Conservation (phyloP, 2,329 filamentous ascomycete genomes). For the Ophiostoma ulmi region DNA sequence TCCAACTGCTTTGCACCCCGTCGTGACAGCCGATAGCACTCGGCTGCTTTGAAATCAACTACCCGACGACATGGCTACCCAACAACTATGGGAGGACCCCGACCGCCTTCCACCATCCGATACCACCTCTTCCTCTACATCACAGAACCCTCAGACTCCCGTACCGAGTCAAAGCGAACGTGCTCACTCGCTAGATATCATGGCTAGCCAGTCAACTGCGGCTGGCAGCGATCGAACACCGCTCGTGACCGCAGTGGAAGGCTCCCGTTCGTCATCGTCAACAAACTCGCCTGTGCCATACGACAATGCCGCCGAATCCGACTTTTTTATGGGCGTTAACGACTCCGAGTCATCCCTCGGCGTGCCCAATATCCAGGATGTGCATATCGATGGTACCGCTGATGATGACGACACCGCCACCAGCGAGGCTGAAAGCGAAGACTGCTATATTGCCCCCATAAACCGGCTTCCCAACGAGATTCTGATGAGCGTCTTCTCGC, state of each 20-base stretch:
- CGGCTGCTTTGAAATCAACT: neutral
- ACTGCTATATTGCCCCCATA: constrained; percentile 66
- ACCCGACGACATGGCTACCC: neutral
- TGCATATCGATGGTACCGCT: constrained; percentile 55
- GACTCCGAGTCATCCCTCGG: constrained; percentile 91
- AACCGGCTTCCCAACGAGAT: constrained; percentile 88
- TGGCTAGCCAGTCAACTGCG: constrained; percentile 26
- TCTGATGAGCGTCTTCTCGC: constrained; percentile 85
- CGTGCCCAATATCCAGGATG: constrained; percentile 69
- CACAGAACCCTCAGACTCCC: constrained; percentile 2
- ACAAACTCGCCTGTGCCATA: constrained; percentile 69
- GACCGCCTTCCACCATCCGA: neutral
- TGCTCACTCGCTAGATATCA: constrained; percentile 29
- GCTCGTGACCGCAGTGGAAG: constrained; percentile 31
- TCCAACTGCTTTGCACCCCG: neutral
- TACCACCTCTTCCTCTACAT: neutral
- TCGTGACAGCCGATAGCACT: neutral
- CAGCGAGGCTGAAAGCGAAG: constrained; percentile 35
- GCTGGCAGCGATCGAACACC: neutral
- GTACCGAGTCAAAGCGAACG: constrained; percentile 21
- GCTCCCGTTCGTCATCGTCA: constrained; percentile 59
- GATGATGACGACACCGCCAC: neutral
- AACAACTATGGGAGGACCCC: neutral
- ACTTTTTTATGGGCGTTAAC: constrained; percentile 84
- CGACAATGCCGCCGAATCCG: constrained; percentile 86